phyloP scores from a whole-genome alignment of 2,329 filamentous ascomycete genomes.

The Colletotrichum endophyticum region DNA sequence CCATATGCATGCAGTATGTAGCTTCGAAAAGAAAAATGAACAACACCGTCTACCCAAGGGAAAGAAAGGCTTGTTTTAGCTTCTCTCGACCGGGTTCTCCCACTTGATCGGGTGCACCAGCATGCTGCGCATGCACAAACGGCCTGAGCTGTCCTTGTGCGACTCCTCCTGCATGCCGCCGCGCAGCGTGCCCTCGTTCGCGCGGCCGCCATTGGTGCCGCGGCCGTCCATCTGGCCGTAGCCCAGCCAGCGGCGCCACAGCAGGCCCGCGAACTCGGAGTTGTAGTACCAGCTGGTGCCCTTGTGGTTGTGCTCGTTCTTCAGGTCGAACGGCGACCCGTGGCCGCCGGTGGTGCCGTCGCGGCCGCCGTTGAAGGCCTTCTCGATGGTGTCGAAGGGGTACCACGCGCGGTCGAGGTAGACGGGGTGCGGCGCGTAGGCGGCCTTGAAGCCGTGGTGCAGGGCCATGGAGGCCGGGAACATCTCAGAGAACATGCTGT shows the following conservation, averaged over 20 bases:
- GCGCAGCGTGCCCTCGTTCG: constrained; percentile 50
- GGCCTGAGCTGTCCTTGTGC: constrained; percentile 52
- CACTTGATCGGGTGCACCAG: constrained; percentile 82
- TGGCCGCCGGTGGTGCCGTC: constrained; percentile 68
- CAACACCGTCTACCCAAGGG: too few species aligned
- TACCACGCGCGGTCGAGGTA: constrained; percentile 80
- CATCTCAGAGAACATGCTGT: constrained; percentile 82
- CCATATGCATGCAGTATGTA: background rate
- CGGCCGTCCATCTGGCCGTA: constrained; percentile 59
- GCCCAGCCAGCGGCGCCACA: constrained; percentile 81
- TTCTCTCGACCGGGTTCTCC: constrained; percentile 54
- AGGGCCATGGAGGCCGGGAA: constrained; percentile 74
- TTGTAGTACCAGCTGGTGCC: constrained; percentile 88
- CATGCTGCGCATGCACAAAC: constrained; percentile 82
- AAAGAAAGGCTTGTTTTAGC: background rate
- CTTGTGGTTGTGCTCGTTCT: constrained; percentile 82
- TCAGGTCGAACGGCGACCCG: constrained; percentile 69
- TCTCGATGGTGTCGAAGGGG: constrained; percentile 69
- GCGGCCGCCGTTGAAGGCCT: constrained; percentile 80
- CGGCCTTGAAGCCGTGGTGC: constrained; percentile 79
- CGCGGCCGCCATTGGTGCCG: constrained; percentile 52
- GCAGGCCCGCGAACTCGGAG: constrained; percentile 74
- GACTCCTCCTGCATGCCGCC: constrained; percentile 59
- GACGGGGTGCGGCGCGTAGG: constrained; percentile 82
- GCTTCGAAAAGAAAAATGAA: background rate